These are phyloP conservation scores for Beauveria australis DNA, from an alignment of 2,329 filamentous ascomycete species.

Conservation along the genomic window DNA sequence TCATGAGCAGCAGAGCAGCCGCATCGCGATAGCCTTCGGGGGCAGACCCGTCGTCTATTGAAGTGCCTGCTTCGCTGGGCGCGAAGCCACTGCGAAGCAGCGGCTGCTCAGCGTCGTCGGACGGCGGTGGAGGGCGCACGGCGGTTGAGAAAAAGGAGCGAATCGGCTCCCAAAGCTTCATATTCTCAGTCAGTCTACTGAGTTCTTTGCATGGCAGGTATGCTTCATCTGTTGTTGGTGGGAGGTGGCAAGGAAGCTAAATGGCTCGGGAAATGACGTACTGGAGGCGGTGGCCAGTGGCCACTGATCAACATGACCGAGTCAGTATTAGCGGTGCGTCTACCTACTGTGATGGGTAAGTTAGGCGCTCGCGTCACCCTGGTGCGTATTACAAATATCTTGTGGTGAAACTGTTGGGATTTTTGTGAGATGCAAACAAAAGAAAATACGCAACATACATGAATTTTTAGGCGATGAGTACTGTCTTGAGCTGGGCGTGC, in stretches of 20 bases:
- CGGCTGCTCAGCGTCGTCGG: conserved; percentile 41
- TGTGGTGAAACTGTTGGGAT: too few species aligned
- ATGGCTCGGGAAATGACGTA: not conserved
- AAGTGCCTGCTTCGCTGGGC: conserved; percentile 16
- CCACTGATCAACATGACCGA: not conserved
- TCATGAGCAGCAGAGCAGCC: conserved; percentile 37
- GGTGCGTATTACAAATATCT: too few species aligned
- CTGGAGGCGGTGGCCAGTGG: not conserved
- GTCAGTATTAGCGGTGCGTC: not conserved
- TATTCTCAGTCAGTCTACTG: not conserved
- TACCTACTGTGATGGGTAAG: too few species aligned
- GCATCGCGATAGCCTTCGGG: conserved; percentile 27
- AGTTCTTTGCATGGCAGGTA: not conserved
- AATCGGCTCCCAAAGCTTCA: not conserved
- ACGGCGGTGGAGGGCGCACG: not conserved
- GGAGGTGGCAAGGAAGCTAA: not conserved
- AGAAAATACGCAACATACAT: too few species aligned
- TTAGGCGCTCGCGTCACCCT: too few species aligned
- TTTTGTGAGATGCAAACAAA: too few species aligned
- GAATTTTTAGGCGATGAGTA: too few species aligned
- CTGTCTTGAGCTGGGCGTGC: too few species aligned
- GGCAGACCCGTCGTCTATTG: not conserved
- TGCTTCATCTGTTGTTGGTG: not conserved
- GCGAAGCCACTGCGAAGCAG: conserved; percentile 51
- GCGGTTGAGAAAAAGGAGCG: not conserved